Evolutionary conservation across 148 eudicot genomes (phyloP), one percentile per base, ranked within the genome.

Genomic region (Rhododendron kiyosumense): DNA sequence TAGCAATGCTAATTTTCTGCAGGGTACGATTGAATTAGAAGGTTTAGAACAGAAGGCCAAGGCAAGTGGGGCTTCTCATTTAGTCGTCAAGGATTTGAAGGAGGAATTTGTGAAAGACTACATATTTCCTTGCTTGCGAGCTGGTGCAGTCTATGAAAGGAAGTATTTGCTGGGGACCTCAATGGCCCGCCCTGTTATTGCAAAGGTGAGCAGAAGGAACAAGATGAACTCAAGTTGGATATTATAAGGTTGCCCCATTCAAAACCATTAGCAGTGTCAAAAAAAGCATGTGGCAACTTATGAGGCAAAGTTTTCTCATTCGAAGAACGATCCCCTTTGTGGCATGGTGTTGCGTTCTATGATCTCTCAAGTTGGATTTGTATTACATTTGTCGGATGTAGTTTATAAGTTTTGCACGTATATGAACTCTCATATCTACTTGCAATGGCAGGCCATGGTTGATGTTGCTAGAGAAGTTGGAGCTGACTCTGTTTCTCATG

Each of bases 111-210:
- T 97, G 78, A 93, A 38, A 87, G 99, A 95, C 89, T 97, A 87
- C 83, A 87, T 95, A 83, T 97, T 87, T 88, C 99, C 99, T 86
- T 97, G 99, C 89, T 86, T 97, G 88, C 96, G 98, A 85, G 99
- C 98, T 80, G 99, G 99, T 85, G 99, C 99, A 65, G 84, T 95
- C 85, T 97, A 97, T 87, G 98, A 95, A 87, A 91, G 99, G 87
- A 97, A 95, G 92, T 97, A 97, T 89, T 88, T 94, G 94, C 90
- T 97, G 45, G 98, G 99, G 49, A 97, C 99, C 52, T 97, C 99
- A 86, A 97, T 97, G 99, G 99, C 99, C 59, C 98, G 98, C 3
- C 99, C 99, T 69, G 98, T 97, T 86, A 97, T 97, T 85, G 99
- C 98, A 81, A 97, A 97, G 99, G 99, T 97, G 87, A 86, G 86